phyloP scores from a whole-genome alignment of 306 rosid genomes.

The Lotus japonicus region DNA sequence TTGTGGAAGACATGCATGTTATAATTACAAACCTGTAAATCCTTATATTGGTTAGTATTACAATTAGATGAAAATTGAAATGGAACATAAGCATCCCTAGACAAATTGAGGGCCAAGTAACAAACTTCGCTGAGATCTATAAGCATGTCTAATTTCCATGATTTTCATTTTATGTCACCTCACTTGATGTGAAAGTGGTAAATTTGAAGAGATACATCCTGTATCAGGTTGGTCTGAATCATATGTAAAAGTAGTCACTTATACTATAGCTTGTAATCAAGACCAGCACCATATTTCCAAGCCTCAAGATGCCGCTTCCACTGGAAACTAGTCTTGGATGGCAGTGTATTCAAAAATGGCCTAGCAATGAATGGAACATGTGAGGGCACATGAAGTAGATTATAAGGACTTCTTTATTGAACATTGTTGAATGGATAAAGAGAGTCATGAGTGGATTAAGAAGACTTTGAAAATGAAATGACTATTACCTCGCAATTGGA shows the following conservation, averaged over 20 bases:
- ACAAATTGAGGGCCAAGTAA: too few species aligned
- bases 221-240: neutral
- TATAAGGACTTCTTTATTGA: neutral
- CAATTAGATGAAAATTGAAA: too few species aligned
- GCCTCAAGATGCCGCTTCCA: constrained; percentile 82
- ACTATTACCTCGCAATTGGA: constrained; percentile 65
- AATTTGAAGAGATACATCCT: neutral
- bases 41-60: too few species aligned
- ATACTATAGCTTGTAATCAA: constrained; percentile 77
- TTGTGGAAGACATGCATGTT: too few species aligned
- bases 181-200: neutral
- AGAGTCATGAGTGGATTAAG: neutral
- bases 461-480: neutral
- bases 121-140: too few species aligned
- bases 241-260: neutral
- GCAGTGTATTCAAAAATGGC: constrained; percentile 45
- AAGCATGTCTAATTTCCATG: neutral
- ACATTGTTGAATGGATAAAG: too few species aligned
- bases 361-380: constrained; percentile 32
- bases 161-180: neutral
- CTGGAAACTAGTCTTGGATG: constrained; percentile 53
- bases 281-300: constrained; percentile 96
- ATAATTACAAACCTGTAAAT: too few species aligned
- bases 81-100: too few species aligned
- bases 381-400: neutral